Evolutionary conservation across 2,329 filamentous ascomycete genomes (phyloP).

Genomic region (Penicillium sclerotigenum): DNA sequence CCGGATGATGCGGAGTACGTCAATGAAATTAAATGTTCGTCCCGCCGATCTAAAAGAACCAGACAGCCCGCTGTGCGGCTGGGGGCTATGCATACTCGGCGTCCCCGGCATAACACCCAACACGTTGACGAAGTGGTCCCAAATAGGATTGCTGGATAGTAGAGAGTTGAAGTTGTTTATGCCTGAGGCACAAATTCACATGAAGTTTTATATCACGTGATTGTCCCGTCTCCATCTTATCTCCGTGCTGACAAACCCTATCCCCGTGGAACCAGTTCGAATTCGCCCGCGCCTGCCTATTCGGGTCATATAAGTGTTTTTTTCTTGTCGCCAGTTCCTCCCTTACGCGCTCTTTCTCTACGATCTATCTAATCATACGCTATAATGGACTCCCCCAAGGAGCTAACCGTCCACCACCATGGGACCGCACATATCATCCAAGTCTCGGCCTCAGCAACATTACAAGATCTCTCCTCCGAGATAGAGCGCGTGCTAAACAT

Average conservation of each 20-base stretch:
- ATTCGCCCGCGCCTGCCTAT: constrained; percentile 20
- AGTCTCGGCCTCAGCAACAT: constrained; percentile 51
- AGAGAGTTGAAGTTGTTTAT: no score
- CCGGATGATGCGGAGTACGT: no score
- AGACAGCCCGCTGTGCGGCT: no score
- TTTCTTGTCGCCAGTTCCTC: not conserved
- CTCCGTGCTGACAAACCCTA: constrained; percentile 34
- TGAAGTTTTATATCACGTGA: not conserved
- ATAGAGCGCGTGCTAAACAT: constrained; percentile 39
- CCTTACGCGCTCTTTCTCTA: not conserved
- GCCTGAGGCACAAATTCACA: not conserved
- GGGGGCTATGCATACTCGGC: no score
- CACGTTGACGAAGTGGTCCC: no score
- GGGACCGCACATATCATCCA: constrained; percentile 49
- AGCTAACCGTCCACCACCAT: constrained; percentile 55
- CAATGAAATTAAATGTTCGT: no score
- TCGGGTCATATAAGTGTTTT: constrained; percentile 9
- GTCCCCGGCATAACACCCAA: no score
- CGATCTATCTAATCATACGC: not conserved
- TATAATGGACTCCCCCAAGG: constrained; percentile 24
- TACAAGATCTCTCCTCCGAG: constrained; percentile 42
- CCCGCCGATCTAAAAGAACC: no score
- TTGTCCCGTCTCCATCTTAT: constrained; percentile 11
- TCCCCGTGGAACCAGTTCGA: constrained; percentile 32
- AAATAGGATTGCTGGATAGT: no score